Base-by-base conservation (phyloP, 345 rosid genomes). In the Euphorbia tirucalli region DNA sequence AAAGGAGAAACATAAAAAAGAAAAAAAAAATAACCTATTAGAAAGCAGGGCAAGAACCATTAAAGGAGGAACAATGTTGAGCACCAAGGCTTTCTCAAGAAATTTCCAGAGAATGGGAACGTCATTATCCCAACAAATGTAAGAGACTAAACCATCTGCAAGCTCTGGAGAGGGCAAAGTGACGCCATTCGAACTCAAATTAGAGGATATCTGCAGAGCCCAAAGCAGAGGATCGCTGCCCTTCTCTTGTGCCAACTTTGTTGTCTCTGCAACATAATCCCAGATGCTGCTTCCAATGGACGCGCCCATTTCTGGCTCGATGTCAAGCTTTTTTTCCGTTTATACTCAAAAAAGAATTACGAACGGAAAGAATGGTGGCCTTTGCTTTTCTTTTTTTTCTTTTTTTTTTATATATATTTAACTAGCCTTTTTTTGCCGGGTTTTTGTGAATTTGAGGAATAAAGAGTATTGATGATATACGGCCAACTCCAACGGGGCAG, bases 181-280 rank as follows among this genome's bases (percentile, higher is more conserved):
- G 43, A 73, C 57, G 16, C 89, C 90, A 39, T 84, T 83, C 7
- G 90, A 83, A 78, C 74, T 75, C 74, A 91, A 90, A 56, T 61
- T 74, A 67, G 82, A 74, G 50, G 84, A 79, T 58, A 91, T 87
- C 74, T 87, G 85, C 65, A 85, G 71, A 78, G 91, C 94, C 97
- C 98, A 91, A 27, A 79, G 80, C 39, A 83, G 70, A 7, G 94
- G 98, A 76, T 91, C 98, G 25, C 43, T 71, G 78, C 88, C 89
- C 86, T 77, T 84, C 66, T 79, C 85, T 85, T 91, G 88, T 21
- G 93, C 93, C 32, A 78, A 68, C 84, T 84, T 87, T 68, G 93
- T 88, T 59, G 79, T 68, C 75, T 84, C 85, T 71, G 81, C 30
- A 68, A 91, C 86, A 52, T 31, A 11, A 54, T 72, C 61, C 75